Conservation (phyloP, 768 basidiomycete genomes). For the Mycena chlorophos region DNA sequence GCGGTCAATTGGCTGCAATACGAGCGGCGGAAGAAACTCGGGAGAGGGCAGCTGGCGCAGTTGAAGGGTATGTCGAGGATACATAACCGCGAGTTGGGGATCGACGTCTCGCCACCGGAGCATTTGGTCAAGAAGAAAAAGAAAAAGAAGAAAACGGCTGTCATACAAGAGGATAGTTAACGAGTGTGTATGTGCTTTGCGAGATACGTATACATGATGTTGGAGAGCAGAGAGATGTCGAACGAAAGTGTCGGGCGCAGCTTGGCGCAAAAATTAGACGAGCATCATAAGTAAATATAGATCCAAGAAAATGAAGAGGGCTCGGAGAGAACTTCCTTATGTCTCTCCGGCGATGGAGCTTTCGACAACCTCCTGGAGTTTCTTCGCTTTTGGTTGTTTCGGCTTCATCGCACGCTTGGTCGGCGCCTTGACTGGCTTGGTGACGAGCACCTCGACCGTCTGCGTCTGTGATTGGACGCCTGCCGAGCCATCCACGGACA, state of each 20-base stretch:
- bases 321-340: conserved; percentile 5
- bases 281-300: conserved; percentile 6
- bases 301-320: conserved; percentile 1
- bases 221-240: not conserved
- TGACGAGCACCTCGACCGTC: conserved; percentile 7
- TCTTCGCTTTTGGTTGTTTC: conserved; percentile 14
- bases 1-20: not conserved
- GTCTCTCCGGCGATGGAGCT: conserved; percentile 19
- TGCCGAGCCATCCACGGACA: conserved; percentile 4
- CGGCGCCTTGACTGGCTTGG: conserved; percentile 4
- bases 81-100: not conserved
- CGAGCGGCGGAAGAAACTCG: not conserved
- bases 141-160: not conserved
- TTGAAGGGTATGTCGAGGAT: not conserved
- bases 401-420: conserved; percentile 21
- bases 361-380: conserved; percentile 18
- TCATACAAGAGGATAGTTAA: no score
- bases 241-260: conserved; percentile 1
- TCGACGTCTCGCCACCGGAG: not conserved
- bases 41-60: not conserved
- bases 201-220: not conserved
- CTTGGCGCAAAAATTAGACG: not conserved
- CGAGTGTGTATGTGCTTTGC: no score
- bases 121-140: not conserved
- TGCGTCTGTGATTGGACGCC: conserved; percentile 4